These are phyloP conservation scores for Rhizophagus clarus DNA, from an alignment of 192 early-diverging fungal species.

Conservation along the genomic window DNA sequence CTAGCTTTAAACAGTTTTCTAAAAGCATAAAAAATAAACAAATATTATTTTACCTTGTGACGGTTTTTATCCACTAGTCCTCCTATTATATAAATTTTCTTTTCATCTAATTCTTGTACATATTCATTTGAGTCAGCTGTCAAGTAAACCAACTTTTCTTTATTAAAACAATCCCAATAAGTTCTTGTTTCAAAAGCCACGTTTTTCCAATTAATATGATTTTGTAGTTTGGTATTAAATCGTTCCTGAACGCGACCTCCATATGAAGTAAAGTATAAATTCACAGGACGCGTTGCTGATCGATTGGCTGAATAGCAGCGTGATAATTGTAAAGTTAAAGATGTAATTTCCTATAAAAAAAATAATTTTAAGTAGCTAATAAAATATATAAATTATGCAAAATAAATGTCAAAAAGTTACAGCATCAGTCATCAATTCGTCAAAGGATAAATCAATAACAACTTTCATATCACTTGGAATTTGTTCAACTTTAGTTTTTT, in stretches of 20 bases:
- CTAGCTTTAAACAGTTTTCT: background rate
- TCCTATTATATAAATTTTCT: slow-evolving; percentile 86
- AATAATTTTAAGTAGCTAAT: background rate
- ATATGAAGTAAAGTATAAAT: slow-evolving; percentile 64
- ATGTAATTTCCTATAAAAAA: slow-evolving; percentile 62
- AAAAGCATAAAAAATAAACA: background rate
- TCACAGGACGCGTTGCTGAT: slow-evolving; percentile 48
- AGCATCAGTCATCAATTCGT: slow-evolving; percentile 75
- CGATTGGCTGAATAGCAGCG: slow-evolving; percentile 79
- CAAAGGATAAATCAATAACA: slow-evolving; percentile 82
- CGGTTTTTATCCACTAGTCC: slow-evolving; percentile 96
- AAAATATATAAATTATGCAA: background rate
- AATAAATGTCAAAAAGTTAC: slow-evolving; percentile 34
- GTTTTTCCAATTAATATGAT: slow-evolving; percentile 47
- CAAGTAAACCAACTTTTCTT: slow-evolving; percentile 79
- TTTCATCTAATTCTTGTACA: slow-evolving; percentile 67
- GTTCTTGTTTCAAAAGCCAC: slow-evolving; percentile 36
- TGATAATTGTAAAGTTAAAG: slow-evolving; percentile 69
- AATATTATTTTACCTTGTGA: slow-evolving; percentile 53
- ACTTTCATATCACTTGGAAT: slow-evolving; percentile 54
- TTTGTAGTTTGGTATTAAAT: slow-evolving; percentile 47
- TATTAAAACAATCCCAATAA: slow-evolving; percentile 43
- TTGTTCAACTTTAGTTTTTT: slow-evolving; percentile 53
- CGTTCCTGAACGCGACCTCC: slow-evolving; percentile 49
- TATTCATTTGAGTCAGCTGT: slow-evolving; percentile 85